Evolutionary conservation across 805 yeast genomes (phyloP).

Genomic region (Wickerhamomyces alni): DNA sequence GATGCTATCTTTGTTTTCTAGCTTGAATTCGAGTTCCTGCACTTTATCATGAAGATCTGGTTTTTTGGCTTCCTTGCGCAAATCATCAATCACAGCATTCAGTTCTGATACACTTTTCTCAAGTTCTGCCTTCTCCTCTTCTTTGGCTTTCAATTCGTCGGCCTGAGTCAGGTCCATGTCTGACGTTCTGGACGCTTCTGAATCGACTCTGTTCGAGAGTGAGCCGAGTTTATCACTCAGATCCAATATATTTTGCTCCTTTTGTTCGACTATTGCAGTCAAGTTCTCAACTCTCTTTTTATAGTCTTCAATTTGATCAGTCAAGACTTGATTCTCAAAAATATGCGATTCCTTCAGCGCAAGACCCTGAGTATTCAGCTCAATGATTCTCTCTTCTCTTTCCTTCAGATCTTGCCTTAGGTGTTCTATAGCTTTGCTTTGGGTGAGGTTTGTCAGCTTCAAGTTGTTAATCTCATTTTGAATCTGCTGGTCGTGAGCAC

Average conservation of each 20-base stretch:
- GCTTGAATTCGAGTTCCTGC: background rate
- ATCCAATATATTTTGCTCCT: background rate
- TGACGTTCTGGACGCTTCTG: no score
- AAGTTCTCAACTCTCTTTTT: background rate
- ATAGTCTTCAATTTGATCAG: background rate
- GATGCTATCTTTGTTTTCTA: background rate
- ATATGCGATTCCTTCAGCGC: conserved; percentile 23
- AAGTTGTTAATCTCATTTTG: conserved; percentile 27
- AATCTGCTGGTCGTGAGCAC: conserved; percentile 26
- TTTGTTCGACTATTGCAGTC: background rate
- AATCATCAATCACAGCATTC: no score
- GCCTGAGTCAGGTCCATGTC: no score
- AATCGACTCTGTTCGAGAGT: no score
- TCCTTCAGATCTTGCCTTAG: conserved; percentile 17
- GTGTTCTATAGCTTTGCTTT: conserved; percentile 22
- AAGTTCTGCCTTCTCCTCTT: no score
- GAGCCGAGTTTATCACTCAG: no score
- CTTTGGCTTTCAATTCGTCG: no score
- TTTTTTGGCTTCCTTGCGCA: no score
- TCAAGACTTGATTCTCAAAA: conserved; percentile 4
- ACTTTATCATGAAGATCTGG: background rate
- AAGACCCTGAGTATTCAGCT: conserved; percentile 20
- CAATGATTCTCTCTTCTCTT: conserved; percentile 7
- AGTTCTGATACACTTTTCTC: no score
- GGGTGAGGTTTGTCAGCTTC: conserved; percentile 24